phyloP scores from a whole-genome alignment of 192 early-diverging fungal genomes.

The Thamnidium elegans region DNA sequence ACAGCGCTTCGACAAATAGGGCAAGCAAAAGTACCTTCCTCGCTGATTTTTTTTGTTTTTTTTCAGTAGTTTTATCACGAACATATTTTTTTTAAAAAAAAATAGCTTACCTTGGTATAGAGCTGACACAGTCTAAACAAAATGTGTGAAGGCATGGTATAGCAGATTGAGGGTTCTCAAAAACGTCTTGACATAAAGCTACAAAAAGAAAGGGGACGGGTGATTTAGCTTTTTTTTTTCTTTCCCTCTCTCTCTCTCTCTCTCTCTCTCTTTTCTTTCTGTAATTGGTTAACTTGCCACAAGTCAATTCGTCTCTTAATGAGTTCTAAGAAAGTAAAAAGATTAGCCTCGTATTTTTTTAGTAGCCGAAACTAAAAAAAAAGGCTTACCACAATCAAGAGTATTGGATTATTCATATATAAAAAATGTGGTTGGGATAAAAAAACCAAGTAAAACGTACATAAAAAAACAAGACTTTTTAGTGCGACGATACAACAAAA shows the following conservation, averaged over 20 bases:
- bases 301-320: slow-evolving; percentile 6
- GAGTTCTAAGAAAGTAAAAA: neutral
- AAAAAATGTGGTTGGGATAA: too few species aligned
- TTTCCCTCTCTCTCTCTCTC: too few species aligned
- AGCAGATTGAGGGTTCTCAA: neutral
- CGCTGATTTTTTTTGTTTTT: neutral
- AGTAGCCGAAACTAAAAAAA: too few species aligned
- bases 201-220: neutral
- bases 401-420: too few species aligned
- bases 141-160: slow-evolving; percentile 10
- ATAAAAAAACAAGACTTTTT: too few species aligned
- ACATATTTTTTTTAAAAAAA: neutral
- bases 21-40: neutral
- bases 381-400: too few species aligned
- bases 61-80: neutral
- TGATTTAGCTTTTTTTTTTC: neutral
- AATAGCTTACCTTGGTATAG: too few species aligned
- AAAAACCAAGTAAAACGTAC: too few species aligned
- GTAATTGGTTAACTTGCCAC: slow-evolving; percentile 4
- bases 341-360: too few species aligned
- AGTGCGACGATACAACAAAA: too few species aligned
- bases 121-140: slow-evolving; percentile 8
- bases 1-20: slow-evolving; percentile 9
- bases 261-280: too few species aligned
- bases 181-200: slow-evolving; percentile 12